Base-by-base conservation (phyloP, 495 filamentous ascomycete species). In the Lepraria neglecta region DNA sequence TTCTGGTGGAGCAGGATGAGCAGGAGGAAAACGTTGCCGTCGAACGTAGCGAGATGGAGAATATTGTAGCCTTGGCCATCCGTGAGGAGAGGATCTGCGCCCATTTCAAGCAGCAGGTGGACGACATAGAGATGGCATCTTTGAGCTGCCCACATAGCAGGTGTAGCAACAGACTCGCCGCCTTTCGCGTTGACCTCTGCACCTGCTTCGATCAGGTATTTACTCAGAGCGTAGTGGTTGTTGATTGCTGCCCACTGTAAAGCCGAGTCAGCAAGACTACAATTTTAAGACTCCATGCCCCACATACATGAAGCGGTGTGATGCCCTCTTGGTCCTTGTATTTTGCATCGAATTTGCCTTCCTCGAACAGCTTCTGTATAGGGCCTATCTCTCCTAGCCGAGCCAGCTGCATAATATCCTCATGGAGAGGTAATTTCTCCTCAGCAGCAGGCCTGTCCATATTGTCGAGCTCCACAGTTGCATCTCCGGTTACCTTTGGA, bases 221-320 rank as follows among this genome's bases (percentile, higher is more conserved):
- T 92, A 81, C 92, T 96, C 77, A 96, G 87, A 59, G 90, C 87
- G 74, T 91, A 95, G 72, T 95, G 92, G 71, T 96, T 96, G 75
- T 97, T 97, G 74, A 97, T 97, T n/a, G 94, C 90, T 17, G 94
- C 94, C 94, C 94, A 98, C 92, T 98, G 73, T 27, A 63, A 58
- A 74, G 72, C 60, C 59, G 48, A 45, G 50, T 63, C 38, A 55
- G 53, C 43, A 54, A 44, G n/a, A 6, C 27, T 30, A 11, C 19
- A 27, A 53, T 7, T 24, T 35, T 12, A 40, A 30, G 5, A 11
- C 6, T 28, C 38, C 42, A 51, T 21, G 54, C 30, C 30, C 27
- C 54, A 73, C 86, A 65, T 79, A 98, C 94, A 80, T 98, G 94
- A 74, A 98, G 76, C 55, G 94, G 91, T 46, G 92, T 97, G 67